These are phyloP conservation scores for Phaeophleospora eucalypticola DNA, from an alignment of 2,329 filamentous ascomycete genomes.

Conservation along the genomic window DNA sequence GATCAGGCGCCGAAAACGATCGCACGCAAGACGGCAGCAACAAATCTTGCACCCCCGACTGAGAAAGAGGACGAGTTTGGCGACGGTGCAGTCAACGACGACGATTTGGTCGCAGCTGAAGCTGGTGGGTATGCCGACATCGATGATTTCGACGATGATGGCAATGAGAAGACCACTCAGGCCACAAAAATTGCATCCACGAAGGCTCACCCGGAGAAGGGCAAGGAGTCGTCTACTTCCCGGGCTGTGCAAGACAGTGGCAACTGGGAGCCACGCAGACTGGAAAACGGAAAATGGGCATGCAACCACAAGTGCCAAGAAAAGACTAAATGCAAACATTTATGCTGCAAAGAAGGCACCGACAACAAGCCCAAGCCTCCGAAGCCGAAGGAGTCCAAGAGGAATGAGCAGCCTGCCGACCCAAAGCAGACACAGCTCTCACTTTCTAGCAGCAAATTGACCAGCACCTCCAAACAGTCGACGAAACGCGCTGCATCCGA, in stretches of 20 bases:
- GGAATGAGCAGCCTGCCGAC: conserved; percentile 14
- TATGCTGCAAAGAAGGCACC: conserved; percentile 67
- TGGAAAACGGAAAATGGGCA: conserved; percentile 68
- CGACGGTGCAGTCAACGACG: conserved; percentile 51
- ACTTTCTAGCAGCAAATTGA: conserved; percentile 21
- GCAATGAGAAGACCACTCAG: conserved; percentile 1
- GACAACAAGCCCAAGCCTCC: conserved; percentile 56
- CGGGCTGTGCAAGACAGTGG: conserved; percentile 6
- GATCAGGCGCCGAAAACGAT: conserved; percentile 23
- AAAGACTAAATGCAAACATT: conserved; percentile 62
- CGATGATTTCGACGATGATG: conserved; percentile 45
- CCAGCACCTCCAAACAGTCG: not conserved
- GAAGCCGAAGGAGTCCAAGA: conserved; percentile 38
- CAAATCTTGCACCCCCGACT: not conserved
- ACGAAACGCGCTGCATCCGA: not conserved
- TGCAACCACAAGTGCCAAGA: conserved; percentile 69
- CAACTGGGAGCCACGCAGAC: conserved; percentile 44
- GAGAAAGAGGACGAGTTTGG: conserved; percentile 47
- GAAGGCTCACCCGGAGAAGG: conserved; percentile 2
- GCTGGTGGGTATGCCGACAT: conserved; percentile 47
- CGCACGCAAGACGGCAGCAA: conserved; percentile 21
- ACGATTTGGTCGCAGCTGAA: conserved; percentile 46
- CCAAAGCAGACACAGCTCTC: conserved; percentile 30
- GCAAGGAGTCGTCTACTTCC: conserved; percentile 9
- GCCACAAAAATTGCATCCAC: not conserved